phyloP scores from a whole-genome alignment of 2,329 filamentous ascomycete genomes.

The Thelonectria rubi region DNA sequence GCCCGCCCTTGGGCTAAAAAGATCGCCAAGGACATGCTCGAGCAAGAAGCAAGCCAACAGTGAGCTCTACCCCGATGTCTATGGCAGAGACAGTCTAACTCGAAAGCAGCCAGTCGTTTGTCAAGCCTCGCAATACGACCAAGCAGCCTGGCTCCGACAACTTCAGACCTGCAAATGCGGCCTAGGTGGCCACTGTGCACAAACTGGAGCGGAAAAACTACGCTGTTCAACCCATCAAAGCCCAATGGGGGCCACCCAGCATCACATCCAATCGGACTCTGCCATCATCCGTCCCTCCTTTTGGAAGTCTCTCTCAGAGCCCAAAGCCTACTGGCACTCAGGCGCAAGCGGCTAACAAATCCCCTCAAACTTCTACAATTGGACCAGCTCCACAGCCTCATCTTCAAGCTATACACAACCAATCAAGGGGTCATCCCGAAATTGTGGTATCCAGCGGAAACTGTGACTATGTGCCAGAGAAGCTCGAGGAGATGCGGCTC shows the following conservation, averaged over 20 bases:
- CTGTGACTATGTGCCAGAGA: constrained; percentile 24
- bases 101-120: background rate
- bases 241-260: constrained; percentile 20
- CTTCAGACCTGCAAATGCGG: constrained; percentile 27
- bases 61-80: background rate
- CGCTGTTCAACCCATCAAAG: background rate
- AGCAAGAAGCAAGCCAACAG: background rate
- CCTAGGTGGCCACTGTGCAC: constrained; percentile 27
- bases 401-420: background rate
- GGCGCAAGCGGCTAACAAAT: background rate
- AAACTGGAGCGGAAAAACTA: background rate
- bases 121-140: constrained; percentile 13
- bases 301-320: background rate
- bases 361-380: background rate
- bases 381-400: background rate
- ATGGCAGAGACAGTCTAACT: background rate
- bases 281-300: background rate
- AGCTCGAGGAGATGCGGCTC: constrained; percentile 18
- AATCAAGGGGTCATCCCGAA: background rate
- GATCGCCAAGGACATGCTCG: constrained; percentile 1
- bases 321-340: background rate
- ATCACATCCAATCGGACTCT: background rate
- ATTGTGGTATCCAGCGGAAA: constrained; percentile 1
- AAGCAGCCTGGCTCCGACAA: background rate
- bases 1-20: constrained; percentile 38